Conservation (phyloP, 1,139 yeast genomes). For the Geotrichum cucujoidarum region DNA sequence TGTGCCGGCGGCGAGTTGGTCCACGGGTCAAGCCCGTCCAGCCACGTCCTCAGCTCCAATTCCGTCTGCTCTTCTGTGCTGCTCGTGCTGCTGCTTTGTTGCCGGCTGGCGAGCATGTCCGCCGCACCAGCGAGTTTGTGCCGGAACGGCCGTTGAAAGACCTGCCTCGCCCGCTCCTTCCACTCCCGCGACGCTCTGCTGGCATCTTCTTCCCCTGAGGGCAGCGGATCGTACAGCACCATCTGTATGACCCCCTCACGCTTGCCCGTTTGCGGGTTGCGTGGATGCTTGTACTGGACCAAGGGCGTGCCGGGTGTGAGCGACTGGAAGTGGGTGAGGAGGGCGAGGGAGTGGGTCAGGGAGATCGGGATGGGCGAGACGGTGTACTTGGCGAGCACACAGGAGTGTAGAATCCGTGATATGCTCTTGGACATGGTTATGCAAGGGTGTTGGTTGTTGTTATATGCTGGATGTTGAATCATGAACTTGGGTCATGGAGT, state of each 20-base stretch:
- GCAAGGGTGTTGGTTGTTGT: no score
- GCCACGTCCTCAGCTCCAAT: no score
- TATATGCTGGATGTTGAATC: no score
- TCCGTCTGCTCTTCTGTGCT: no score
- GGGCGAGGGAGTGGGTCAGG: slow-evolving; percentile 30
- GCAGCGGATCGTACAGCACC: slow-evolving; percentile 29
- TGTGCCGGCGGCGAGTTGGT: not conserved
- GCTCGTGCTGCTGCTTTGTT: not conserved
- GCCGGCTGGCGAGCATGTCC: no score
- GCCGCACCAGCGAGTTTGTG: not conserved
- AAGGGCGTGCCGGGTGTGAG: slow-evolving; percentile 23
- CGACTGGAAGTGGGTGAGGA: slow-evolving; percentile 25
- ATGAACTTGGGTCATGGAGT: no score
- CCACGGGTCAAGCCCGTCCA: not conserved
- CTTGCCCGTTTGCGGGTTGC: slow-evolving; percentile 35
- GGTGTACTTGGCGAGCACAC: slow-evolving; percentile 30
- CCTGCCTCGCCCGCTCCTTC: not conserved
- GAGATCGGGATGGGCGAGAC: slow-evolving; percentile 31
- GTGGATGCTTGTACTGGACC: slow-evolving; percentile 32
- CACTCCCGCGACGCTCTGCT: not conserved
- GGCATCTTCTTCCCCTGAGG: not conserved
- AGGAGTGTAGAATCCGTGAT: slow-evolving; percentile 22
- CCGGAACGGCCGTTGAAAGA: not conserved
- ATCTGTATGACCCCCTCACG: slow-evolving; percentile 29
- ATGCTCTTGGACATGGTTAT: slow-evolving; percentile 18